Evolutionary conservation across 495 filamentous ascomycete genomes (phyloP), one percentile per base, ranked within the genome.

Genomic region (Podospora comata): DNA sequence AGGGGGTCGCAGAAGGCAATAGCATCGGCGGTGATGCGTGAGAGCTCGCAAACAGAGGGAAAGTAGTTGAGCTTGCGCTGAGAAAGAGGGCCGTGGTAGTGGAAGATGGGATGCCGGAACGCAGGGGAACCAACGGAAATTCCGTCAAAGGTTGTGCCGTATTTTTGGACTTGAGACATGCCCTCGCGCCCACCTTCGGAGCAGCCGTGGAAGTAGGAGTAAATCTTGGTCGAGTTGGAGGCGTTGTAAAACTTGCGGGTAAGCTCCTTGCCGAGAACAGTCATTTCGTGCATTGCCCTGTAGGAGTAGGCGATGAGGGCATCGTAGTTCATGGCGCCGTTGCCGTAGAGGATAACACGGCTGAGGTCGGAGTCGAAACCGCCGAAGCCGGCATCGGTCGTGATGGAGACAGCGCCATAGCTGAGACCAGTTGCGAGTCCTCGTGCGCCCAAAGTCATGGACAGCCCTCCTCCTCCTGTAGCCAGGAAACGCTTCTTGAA

Each of bases 181-280:
- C 84, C 84, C 60, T 85, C 81, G n/a, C 83, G 76, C 3, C 84
- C 84, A 4, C 84, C 84, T 34, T 85, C 83, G 2, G 81, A 84
- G 70, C 84, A 86, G 0, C 83, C 83, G 57, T 85, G 80, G 63
- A 80, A 86, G 68, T 85, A 86, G 3, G 82, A 75, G 68, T 85
- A 86, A 1, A 85, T 64, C 75, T 84, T 85, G 59, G 59, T 61
- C 4, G 26, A 18, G 19, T 26, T 61, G 2, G 73, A 72, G 0
- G 65, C n/a, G 60, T 2, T 70, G 68, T 85, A 85, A 67, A 76
- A 85, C 1, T 65, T 70, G 57, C 73, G 64, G 3, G 73, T 74
- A 27, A 80, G 27, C 5, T 71, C 65, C 62, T 82, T 82, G 34
- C 70, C 78, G 7, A 78, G 9, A 7, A 74, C 67, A 1, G 74